Conservation (phyloP, 306 rosid species). For the Sindora glabra region DNA sequence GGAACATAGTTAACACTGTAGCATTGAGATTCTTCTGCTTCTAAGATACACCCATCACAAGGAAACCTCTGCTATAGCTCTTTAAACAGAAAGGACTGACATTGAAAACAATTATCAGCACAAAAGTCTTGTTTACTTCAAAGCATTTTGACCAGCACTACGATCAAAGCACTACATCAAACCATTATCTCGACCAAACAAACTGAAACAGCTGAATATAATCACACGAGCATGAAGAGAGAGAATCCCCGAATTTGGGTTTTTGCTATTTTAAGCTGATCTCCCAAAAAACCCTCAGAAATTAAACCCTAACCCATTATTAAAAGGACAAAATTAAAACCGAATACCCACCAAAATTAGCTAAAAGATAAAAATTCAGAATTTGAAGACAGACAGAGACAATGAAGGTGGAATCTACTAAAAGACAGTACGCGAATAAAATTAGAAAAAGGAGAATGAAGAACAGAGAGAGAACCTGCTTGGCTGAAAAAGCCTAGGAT, state of each 20-base stretch:
- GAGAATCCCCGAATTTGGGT: neutral
- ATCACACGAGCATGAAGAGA: neutral
- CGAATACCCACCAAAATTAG: neutral
- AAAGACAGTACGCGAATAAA: neutral
- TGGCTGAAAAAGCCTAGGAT: neutral
- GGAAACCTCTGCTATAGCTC: too few relatives aligned
- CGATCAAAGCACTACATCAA: neutral
- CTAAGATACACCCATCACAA: too few relatives aligned
- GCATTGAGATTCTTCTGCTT: too few relatives aligned
- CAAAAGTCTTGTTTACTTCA: neutral
- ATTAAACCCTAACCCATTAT: slow-evolving; percentile 1
- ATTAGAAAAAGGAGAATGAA: neutral
- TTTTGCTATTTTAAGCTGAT: neutral
- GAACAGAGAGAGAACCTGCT: neutral
- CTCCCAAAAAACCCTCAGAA: neutral
- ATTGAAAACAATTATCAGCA: too few relatives aligned
- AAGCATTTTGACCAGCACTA: neutral
- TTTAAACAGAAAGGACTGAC: too few relatives aligned
- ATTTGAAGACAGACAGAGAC: neutral
- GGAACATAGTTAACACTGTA: too few relatives aligned
- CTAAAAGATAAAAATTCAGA: neutral
- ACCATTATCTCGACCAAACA: neutral
- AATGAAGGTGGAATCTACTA: neutral
- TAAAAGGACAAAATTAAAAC: neutral
- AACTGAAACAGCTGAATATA: neutral